phyloP scores from a whole-genome alignment of 176 grass and related monocot species.

The Avena insularis region DNA sequence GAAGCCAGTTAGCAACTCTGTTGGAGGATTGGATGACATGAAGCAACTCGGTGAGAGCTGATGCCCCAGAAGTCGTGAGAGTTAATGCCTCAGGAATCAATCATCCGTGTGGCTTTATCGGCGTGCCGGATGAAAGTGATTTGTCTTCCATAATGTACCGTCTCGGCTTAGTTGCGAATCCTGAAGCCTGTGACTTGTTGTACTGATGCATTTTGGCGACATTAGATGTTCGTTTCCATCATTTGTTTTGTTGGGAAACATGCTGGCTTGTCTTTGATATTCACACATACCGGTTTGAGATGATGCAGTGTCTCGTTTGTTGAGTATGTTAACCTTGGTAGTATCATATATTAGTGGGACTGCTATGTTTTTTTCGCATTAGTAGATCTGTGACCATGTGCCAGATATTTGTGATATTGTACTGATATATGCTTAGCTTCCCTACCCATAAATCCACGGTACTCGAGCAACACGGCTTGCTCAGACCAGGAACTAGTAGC shows the following conservation, averaged over 20 bases:
- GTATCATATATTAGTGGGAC: no score
- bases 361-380: no score
- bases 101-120: not conserved
- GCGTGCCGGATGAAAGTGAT: not conserved
- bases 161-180: not conserved
- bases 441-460: no score
- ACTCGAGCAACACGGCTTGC: no score
- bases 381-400: no score
- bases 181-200: slow-evolving; percentile 17
- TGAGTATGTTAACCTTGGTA: not conserved
- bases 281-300: not conserved
- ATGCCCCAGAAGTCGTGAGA: not conserved
- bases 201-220: slow-evolving; percentile 32
- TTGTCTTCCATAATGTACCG: not conserved
- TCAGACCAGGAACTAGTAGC: no score
- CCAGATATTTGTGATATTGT: no score
- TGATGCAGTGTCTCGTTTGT: not conserved
- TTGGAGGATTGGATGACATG: no score
- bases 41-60: not conserved
- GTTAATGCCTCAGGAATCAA: not conserved
- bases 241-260: not conserved
- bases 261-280: not conserved
- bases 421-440: no score
- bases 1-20: slow-evolving; percentile 14
- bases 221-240: not conserved